A percentile compares a stretch with the other conserved stretches of the same genome.
Conservation (phyloP, 768 basidiomycete species). For the Mycena maculata region DNA sequence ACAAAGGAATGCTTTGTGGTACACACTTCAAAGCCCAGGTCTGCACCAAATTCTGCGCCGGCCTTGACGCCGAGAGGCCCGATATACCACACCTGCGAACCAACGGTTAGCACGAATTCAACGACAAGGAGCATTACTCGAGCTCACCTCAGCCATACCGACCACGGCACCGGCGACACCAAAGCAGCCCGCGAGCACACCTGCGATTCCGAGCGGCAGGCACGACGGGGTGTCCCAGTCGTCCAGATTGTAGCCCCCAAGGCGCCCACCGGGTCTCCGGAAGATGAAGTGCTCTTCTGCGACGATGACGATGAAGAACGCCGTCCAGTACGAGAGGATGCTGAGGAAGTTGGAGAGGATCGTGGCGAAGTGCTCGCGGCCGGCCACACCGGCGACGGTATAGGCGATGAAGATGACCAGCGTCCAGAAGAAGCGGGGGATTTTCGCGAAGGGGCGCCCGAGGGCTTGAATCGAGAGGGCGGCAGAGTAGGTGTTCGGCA, state of each 20-base stretch:
- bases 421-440: conserved; percentile 62
- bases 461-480: conserved; percentile 60
- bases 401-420: conserved; percentile 52
- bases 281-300: conserved; percentile 62
- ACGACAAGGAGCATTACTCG: not conserved
- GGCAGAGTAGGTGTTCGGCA: conserved; percentile 59
- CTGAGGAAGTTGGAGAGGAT: conserved; percentile 57
- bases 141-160: conserved; percentile 59
- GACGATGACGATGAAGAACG: conserved; percentile 59
- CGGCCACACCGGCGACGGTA: conserved; percentile 54
- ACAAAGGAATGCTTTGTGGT: not conserved
- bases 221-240: conserved; percentile 58
- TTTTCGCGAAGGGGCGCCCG: conserved; percentile 53
- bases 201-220: conserved; percentile 62
- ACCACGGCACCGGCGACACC: conserved; percentile 62
- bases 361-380: conserved; percentile 57
- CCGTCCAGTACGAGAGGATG: conserved; percentile 59
- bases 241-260: conserved; percentile 64
- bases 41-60: conserved; percentile 58
- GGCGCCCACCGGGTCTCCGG: conserved; percentile 49
- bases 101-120: not conserved
- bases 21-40: conserved; percentile 65
- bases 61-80: conserved; percentile 60
- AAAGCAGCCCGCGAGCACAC: conserved; percentile 57
- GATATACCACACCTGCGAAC: conserved; percentile 55